These are phyloP conservation scores for Auriscalpium microsporum DNA, from an alignment of 768 basidiomycete species.

Conservation along the genomic window DNA sequence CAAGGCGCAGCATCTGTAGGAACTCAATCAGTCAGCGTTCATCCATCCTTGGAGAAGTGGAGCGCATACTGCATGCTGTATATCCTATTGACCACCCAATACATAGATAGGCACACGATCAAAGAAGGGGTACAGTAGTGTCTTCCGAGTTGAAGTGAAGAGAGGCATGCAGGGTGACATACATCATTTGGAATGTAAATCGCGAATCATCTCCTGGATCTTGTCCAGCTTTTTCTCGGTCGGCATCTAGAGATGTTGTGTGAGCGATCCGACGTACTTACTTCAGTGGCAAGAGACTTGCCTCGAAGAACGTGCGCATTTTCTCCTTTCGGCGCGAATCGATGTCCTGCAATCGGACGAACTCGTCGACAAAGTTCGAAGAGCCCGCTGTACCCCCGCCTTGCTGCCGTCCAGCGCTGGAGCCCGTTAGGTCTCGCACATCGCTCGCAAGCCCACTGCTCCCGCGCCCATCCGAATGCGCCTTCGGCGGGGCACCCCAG, in stretches of 20 bases:
- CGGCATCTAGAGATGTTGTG: slow-evolving; percentile 34
- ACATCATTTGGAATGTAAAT: slow-evolving; percentile 19
- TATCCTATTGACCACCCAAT: too few relatives aligned
- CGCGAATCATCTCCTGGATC: slow-evolving; percentile 41
- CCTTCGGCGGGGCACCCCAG: not conserved
- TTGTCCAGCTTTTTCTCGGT: slow-evolving; percentile 44
- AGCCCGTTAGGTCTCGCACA: slow-evolving; percentile 1
- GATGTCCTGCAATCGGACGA: slow-evolving; percentile 33
- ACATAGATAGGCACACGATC: too few relatives aligned
- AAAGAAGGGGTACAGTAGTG: too few relatives aligned
- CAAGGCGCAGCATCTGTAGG: too few relatives aligned
- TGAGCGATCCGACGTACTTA: not conserved
- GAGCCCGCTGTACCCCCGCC: slow-evolving; percentile 10
- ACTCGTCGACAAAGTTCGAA: slow-evolving; percentile 36
- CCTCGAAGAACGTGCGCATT: slow-evolving; percentile 48
- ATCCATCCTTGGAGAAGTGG: too few relatives aligned
- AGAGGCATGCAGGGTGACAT: too few relatives aligned
- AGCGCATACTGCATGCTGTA: too few relatives aligned
- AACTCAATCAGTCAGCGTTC: too few relatives aligned
- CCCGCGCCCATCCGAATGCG: not conserved
- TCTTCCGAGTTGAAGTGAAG: too few relatives aligned
- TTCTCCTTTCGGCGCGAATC: slow-evolving; percentile 30
- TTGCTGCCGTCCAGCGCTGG: not conserved
- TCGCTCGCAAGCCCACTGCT: slow-evolving; percentile 10
- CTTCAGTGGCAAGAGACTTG: slow-evolving; percentile 19